These are phyloP conservation scores for Cardamine occulta DNA, from an alignment of 345 rosid genomes.

Conservation along the genomic window DNA sequence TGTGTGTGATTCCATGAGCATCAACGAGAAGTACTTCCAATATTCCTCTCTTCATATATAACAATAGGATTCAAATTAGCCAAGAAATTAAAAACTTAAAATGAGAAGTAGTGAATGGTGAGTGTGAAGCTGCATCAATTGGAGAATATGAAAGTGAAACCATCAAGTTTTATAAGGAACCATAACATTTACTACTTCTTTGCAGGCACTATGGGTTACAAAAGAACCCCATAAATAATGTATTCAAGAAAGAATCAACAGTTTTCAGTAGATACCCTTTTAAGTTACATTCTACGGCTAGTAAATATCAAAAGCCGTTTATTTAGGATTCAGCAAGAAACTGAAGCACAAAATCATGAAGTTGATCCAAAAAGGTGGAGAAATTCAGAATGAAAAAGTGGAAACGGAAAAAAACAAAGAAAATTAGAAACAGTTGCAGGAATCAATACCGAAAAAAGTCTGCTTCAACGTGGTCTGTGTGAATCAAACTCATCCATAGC, in stretches of 20 bases:
- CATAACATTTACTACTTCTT: slow-evolving; percentile 21
- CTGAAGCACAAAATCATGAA: slow-evolving; percentile 4
- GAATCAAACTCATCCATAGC: too few species aligned
- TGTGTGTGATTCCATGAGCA: slow-evolving; percentile 77
- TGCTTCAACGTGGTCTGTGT: too few species aligned
- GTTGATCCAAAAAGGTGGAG: background rate
- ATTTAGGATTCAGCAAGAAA: slow-evolving; percentile 20
- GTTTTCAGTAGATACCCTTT: background rate
- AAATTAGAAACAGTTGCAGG: too few species aligned
- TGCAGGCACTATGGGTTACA: slow-evolving; percentile 29
- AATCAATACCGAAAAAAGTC: too few species aligned
- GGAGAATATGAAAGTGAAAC: slow-evolving; percentile 9
- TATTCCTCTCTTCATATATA: slow-evolving; percentile 58
- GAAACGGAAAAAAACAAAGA: too few species aligned
- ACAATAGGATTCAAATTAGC: background rate
- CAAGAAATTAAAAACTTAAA: background rate
- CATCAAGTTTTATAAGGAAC: slow-evolving; percentile 30
- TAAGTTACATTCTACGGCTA: slow-evolving; percentile 18
- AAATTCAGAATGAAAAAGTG: too few species aligned
- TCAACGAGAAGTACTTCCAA: slow-evolving; percentile 81
- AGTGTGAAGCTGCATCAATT: background rate
- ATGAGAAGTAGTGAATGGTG: background rate
- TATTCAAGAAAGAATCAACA: slow-evolving; percentile 8
- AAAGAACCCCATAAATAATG: slow-evolving; percentile 9
- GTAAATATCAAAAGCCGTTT: slow-evolving; percentile 16